Evolutionary conservation across 495 filamentous ascomycete genomes (phyloP), one percentile per base, ranked within the genome.

Genomic region (Podospora sp.): DNA sequence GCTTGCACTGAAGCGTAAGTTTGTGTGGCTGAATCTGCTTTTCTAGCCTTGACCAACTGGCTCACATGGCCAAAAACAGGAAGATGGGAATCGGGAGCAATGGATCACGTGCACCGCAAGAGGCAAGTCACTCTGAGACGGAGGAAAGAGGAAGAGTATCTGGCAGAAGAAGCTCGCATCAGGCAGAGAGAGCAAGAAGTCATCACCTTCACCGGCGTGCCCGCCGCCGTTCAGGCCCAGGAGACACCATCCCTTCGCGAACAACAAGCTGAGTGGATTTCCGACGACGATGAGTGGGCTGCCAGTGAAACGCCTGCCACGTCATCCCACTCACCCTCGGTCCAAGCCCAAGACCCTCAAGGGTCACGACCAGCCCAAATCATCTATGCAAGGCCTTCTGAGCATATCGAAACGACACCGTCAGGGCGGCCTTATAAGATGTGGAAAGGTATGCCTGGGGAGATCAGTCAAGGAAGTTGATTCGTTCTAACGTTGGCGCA

Each of bases 21-120:
- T n/a, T 21, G 20, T 20, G 16, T 20, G 18, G 2, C 7, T 27
- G 18, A 26, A 2, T 20, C 8, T 64, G 7, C 46, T 5, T 9
- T 55, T 11, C 21, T 24, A 25, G 26, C 21, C 8, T 27, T 60
- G 3, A 25, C 3, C 40, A 2, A 18, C 40, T 18, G 40, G 40
- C 40, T 46, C 40, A 46, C 16, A 46, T 18, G 11, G 2, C 5
- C 2, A 18, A 18, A 46, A 9, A 59, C 56, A 73, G 67, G 63
- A 33, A 68, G 73, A 63, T 75, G 73, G 73, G 69, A 67, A 7
- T 67, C 71, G 5, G 71, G 73, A n/a, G 12, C 6, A 6, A 75
- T 72, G 73, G 65, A 66, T 21, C 35, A 70, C 55, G 69, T 69
- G 11, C 51, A 20, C 49, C 64, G 60, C 8, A 70, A 70, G 60